Evolutionary conservation across 1,284 basidiomycete species (phyloP).

Genomic region (Irpex sp.): DNA sequence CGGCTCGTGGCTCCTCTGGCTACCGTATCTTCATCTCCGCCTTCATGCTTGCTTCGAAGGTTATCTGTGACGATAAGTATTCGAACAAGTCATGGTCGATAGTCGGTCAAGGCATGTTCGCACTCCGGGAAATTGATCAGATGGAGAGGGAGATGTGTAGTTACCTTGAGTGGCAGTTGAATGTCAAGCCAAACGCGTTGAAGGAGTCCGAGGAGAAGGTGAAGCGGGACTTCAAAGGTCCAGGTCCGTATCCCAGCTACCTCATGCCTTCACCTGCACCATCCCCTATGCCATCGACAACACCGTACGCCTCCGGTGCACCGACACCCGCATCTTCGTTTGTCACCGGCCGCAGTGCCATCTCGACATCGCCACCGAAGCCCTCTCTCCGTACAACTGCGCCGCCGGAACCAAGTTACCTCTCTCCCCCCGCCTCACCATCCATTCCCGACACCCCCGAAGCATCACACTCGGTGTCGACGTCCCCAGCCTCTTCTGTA

Average conservation of each 20-base stretch:
- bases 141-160: conserved; percentile 95
- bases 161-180: conserved; percentile 89
- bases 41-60: conserved; percentile 90
- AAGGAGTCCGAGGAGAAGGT: conserved; percentile 60
- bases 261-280: conserved; percentile 48
- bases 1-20: conserved; percentile 86
- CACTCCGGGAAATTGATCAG: conserved; percentile 88
- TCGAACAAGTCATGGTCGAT: conserved; percentile 96
- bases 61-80: conserved; percentile 94
- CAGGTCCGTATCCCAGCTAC: conserved; percentile 53
- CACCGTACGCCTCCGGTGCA: conserved; percentile 26
- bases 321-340: conserved; percentile 37
- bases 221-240: conserved; percentile 53
- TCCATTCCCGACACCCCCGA: conserved; percentile 40
- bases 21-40: conserved; percentile 90
- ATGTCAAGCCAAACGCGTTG: conserved; percentile 65
- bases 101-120: conserved; percentile 89
- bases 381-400: conserved; percentile 12
- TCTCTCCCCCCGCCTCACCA: conserved; percentile 24
- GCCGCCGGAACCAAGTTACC: conserved; percentile 9
- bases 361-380: conserved; percentile 35
- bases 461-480: conserved; percentile 41
- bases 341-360: conserved; percentile 32
- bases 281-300: conserved; percentile 43
- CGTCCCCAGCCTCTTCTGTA: conserved; percentile 49